Evolutionary conservation across 73 alveolate genomes (phyloP), one percentile per base, ranked within the genome.

Genomic region (Effrenium voratum): DNA sequence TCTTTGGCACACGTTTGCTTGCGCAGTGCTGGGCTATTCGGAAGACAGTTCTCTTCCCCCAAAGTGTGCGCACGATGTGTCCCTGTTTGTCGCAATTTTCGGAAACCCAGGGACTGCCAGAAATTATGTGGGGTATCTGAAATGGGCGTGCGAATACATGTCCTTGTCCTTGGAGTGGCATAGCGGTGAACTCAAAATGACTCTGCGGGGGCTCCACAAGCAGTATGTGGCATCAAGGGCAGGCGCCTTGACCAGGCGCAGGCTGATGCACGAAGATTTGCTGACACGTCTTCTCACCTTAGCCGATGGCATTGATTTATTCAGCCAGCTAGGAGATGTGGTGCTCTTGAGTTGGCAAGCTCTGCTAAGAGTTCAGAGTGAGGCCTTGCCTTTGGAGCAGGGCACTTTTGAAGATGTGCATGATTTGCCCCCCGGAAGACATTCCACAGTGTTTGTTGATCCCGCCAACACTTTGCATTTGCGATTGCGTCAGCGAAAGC

Each of bases 1-100:
- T 4, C 70, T 75, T 1, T 88, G 96, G 96, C 96, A 49, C 41
- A 26, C 22, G 0, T 88, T 88, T 68, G 96, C 96, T 5, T 72
- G 43, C 1, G 43, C 70, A 24, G 43, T 63, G 5, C 45, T 88
- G 86, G 73, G 34, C 30, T 88, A 88, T n/a, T 28, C 2, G 24
- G 63, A 45, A 34, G 47, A 3, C 3, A 49, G n/a, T 0, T 44
- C 86, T 1, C 47, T 88, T 15, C 96, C 86, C 34, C 96, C 96
- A 40, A 26, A 43, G 19, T 44, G 70, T 45, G 19, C 75, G 5
- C 36, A 38, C 2, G 96, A 88, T 46, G 86, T 66, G 49, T 32
- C 44, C 19, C 30, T 47, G 47, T 88, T 34, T 43, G 40, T 88
- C 36, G 85, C 85, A 3, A 12, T 88, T 30, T 88, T 88, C 45